Conservation (phyloP, 371 early-diverging fungal species). For the Mucor saturninus region DNA sequence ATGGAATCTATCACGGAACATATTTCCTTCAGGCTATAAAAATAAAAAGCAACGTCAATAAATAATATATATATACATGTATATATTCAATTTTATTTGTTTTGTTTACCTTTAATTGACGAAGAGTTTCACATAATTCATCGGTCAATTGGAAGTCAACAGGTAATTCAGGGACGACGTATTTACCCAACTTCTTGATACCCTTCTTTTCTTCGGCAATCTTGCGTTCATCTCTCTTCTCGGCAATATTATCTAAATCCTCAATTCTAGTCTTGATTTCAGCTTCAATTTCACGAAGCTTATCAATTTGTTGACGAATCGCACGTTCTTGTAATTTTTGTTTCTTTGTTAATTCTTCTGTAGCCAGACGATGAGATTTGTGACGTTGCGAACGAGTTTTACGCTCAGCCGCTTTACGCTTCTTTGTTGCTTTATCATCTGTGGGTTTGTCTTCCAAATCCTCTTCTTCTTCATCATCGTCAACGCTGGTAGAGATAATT, state of each 20-base stretch:
- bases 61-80: slow-evolving; percentile 3
- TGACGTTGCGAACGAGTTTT: slow-evolving; percentile 44
- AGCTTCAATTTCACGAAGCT: slow-evolving; percentile 52
- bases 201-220: slow-evolving; percentile 54
- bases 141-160: slow-evolving; percentile 64
- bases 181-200: slow-evolving; percentile 53
- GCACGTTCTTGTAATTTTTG: slow-evolving; percentile 52
- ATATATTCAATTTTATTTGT: not conserved
- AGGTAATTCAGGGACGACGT: slow-evolving; percentile 49
- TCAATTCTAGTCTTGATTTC: slow-evolving; percentile 46
- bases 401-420: slow-evolving; percentile 48
- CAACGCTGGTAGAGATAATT: slow-evolving; percentile 35
- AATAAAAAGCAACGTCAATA: not conserved
- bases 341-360: slow-evolving; percentile 23
- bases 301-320: slow-evolving; percentile 61
- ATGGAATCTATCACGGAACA: slow-evolving; percentile 81
- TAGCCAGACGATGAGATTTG: slow-evolving; percentile 33
- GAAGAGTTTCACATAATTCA: slow-evolving; percentile 61
- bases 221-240: slow-evolving; percentile 48
- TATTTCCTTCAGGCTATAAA: slow-evolving; percentile 86
- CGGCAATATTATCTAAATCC: slow-evolving; percentile 42
- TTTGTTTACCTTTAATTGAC: slow-evolving; percentile 57
- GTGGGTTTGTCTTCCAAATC: slow-evolving; percentile 35
- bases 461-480: slow-evolving; percentile 57
- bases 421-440: slow-evolving; percentile 47